Percentiles rank a stretch among this genome's conserved stretches.
Conservation (phyloP, 108 stramenopile species). For the Nitzschia sp. region DNA sequence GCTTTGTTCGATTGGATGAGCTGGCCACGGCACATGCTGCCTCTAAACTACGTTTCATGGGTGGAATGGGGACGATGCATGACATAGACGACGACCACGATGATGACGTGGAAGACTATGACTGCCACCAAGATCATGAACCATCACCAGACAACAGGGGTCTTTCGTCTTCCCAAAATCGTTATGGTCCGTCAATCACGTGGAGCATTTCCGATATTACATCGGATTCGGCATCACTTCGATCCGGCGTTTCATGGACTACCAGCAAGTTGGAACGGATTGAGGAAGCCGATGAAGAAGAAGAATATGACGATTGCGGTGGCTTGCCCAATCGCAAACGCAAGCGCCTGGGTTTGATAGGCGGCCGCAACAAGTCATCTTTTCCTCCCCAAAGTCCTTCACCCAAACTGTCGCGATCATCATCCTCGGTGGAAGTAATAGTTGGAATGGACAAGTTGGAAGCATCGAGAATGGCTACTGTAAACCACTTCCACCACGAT, state of each 20-base stretch:
- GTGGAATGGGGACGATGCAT: too few species aligned
- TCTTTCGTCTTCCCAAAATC: not conserved
- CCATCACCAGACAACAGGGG: not conserved
- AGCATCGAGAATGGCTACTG: too few species aligned
- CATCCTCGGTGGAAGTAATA: too few species aligned
- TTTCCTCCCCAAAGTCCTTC: not conserved
- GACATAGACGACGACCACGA: constrained; percentile 8
- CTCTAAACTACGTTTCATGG: not conserved
- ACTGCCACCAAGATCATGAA: not conserved
- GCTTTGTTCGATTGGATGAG: constrained; percentile 23
- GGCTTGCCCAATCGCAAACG: not conserved
- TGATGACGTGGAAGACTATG: not conserved
- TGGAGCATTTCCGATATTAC: constrained; percentile 42
- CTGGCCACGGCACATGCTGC: not conserved
- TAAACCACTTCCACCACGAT: too few species aligned
- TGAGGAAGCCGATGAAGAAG: constrained; percentile 40
- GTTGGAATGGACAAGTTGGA: too few species aligned
- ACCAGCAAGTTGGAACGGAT: constrained; percentile 35
- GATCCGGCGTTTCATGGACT: constrained; percentile 24
- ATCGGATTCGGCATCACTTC: constrained; percentile 32
- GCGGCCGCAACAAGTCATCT: not conserved
- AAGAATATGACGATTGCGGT: not conserved
- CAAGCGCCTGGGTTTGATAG: too few species aligned
- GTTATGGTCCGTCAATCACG: constrained; percentile 1
- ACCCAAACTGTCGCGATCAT: too few species aligned